These are phyloP conservation scores for Cryptococcus floricola DNA, from an alignment of 1,284 basidiomycete genomes.

Conservation along the genomic window DNA sequence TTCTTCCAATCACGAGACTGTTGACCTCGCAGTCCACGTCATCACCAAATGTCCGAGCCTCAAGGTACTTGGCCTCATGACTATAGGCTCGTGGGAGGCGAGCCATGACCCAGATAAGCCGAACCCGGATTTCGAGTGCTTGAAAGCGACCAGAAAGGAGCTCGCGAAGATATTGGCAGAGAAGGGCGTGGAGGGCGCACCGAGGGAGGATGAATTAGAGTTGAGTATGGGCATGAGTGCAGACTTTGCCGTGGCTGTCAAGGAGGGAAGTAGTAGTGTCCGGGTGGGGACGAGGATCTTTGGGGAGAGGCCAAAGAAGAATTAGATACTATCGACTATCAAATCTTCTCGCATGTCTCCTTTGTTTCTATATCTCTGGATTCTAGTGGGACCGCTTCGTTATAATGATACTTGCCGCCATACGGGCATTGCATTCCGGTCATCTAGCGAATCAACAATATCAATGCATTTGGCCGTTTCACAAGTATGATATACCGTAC, in stretches of 20 bases:
- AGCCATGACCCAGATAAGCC: constrained; percentile 60
- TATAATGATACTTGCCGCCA: neutral
- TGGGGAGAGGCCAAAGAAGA: constrained; percentile 63
- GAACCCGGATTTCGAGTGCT: constrained; percentile 77
- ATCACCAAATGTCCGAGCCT: constrained; percentile 69
- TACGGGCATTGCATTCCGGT: too few relatives aligned
- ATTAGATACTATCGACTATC: constrained; percentile 7
- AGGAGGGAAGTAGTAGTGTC: constrained; percentile 79
- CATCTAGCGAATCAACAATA: too few relatives aligned
- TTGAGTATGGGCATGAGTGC: constrained; percentile 98
- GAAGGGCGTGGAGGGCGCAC: constrained; percentile 36
- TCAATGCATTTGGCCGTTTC: too few relatives aligned
- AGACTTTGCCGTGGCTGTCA: constrained; percentile 83
- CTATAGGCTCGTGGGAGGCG: constrained; percentile 78
- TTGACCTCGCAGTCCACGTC: constrained; percentile 68
- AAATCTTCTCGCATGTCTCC: neutral
- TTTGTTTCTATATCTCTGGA: too few relatives aligned
- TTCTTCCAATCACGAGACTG: constrained; percentile 52
- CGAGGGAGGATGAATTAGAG: constrained; percentile 56
- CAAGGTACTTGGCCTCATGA: constrained; percentile 84
- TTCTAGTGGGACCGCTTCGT: neutral
- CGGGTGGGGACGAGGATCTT: constrained; percentile 91
- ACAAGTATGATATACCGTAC: too few relatives aligned
- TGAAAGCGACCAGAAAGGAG: constrained; percentile 62
- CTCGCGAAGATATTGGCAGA: constrained; percentile 55